Evolutionary conservation across 2,329 filamentous ascomycete species (phyloP), one percentile per base, ranked within the genome.

Genomic region (Hypoxylon sp.): DNA sequence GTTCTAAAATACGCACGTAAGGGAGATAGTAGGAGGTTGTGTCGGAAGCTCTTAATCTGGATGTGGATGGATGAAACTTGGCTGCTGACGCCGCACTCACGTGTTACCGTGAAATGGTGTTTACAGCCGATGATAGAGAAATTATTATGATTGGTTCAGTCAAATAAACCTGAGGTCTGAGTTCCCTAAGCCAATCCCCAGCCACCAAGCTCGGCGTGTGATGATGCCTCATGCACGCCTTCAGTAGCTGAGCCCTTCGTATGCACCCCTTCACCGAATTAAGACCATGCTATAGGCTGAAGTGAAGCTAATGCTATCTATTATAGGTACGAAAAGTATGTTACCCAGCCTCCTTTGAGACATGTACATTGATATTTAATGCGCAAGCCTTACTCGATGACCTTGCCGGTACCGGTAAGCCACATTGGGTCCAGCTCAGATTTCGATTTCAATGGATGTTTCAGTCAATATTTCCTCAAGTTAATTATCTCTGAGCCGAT

Each of bases 91-190:
- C 28, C 38, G 38, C 14, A 21, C 6, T 49, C 46, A 14, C 14
- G 11, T 49, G 25, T 49, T 28, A 21, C 38, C 7, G 5, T 21
- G 17, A 21, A 10, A 21, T 43, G 1, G 38, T 56, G 52, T 25
- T 38, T 55, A 14, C 34, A 32, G 32, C n/a, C 7, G n/a, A 13
- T 10, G 10, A 55, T 14, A 5, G 23, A 19, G 19, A 9, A 23
- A 11, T 43, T 17, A 28, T 30, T 34, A 6, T 32, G 34, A 60
- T 60, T 60, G 46, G 57, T 34, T 46, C 13, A 52, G 23, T 45
- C 25, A 60, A 52, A 45, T 34, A 4, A 3, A 34, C 23, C 36
- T 60, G 46, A 60, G 48, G 17, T 19, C 19, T 50, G 32, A 21
- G 21, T 43, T 50, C 6, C 14, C 34, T 41, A 19, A 51, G 32